Percentiles rank a stretch among this genome's conserved stretches.
Evolutionary conservation across 169 alveolate genomes (phyloP).

Genomic region (Theileria parva): DNA sequence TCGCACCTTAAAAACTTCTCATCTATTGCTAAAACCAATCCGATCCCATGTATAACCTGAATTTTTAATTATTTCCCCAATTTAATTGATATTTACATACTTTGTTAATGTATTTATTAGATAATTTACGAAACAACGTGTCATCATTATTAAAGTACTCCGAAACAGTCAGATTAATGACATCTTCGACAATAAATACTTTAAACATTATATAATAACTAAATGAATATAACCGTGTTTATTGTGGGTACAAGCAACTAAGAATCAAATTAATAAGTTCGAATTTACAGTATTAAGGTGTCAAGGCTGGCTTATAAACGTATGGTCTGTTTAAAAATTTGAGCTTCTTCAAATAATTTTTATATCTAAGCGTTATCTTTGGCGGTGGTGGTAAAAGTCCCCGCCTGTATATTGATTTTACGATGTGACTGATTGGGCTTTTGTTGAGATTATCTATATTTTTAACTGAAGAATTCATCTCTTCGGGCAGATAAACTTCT

Average conservation of each 20-base stretch:
- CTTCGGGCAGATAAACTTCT: slow-evolving; percentile 36
- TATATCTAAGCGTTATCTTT: slow-evolving; percentile 21
- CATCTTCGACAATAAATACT: slow-evolving; percentile 40
- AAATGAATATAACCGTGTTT: neutral
- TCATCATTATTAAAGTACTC: slow-evolving; percentile 49
- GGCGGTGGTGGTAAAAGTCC: slow-evolving; percentile 66
- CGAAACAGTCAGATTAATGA: slow-evolving; percentile 28
- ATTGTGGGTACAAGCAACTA: neutral
- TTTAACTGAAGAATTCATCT: slow-evolving; percentile 28
- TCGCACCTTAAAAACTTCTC: slow-evolving; percentile 20
- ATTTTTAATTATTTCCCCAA: neutral
- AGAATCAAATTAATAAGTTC: neutral
- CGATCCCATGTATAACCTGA: slow-evolving; percentile 48
- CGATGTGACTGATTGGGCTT: slow-evolving; percentile 38
- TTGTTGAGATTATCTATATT: neutral
- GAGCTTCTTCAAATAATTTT: slow-evolving; percentile 1
- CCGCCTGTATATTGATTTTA: slow-evolving; percentile 48
- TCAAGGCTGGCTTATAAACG: neutral
- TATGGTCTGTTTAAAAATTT: slow-evolving; percentile 1
- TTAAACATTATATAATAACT: slow-evolving; percentile 36
- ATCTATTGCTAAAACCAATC: slow-evolving; percentile 37
- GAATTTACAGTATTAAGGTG: neutral
- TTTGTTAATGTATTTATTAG: slow-evolving; percentile 57
- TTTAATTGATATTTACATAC: neutral
- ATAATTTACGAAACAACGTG: slow-evolving; percentile 24